These are phyloP conservation scores for Fusarium graminum DNA, from an alignment of 2,329 filamentous ascomycete species.

Conservation along the genomic window DNA sequence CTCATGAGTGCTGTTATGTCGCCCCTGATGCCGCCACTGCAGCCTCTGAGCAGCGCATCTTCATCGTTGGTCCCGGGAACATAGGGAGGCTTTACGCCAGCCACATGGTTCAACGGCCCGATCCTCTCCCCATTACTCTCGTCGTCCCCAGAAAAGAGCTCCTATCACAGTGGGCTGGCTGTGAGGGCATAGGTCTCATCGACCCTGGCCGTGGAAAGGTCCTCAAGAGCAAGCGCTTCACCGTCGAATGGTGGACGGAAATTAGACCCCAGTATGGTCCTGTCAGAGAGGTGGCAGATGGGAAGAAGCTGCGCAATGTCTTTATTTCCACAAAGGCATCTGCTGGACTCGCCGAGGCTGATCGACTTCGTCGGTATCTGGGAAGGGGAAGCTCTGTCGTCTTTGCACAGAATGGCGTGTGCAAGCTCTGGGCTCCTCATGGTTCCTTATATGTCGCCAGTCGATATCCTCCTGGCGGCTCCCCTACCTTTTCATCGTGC, in stretches of 20 bases:
- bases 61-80: slow-evolving; percentile 19
- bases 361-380: slow-evolving; percentile 10
- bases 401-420: slow-evolving; percentile 22
- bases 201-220: not conserved
- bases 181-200: slow-evolving; percentile 10
- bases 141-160: slow-evolving; percentile 15
- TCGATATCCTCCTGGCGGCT: slow-evolving; percentile 2
- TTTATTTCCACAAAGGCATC: slow-evolving; percentile 23
- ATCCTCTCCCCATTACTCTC: slow-evolving; percentile 10
- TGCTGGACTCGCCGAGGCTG: slow-evolving; percentile 7
- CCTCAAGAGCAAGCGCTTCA: slow-evolving; percentile 12
- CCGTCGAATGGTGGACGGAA: slow-evolving; percentile 23
- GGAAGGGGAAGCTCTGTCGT: slow-evolving; percentile 5
- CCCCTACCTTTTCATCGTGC: slow-evolving; percentile 13
- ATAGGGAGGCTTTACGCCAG: slow-evolving; percentile 13
- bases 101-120: slow-evolving; percentile 8
- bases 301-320: slow-evolving; percentile 9
- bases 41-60: not conserved
- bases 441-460: slow-evolving; percentile 8
- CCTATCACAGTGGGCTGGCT: not conserved
- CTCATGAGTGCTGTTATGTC: not conserved
- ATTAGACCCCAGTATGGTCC: slow-evolving; percentile 8
- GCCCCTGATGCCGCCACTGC: not conserved
- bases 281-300: slow-evolving; percentile 13
- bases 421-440: slow-evolving; percentile 25